Conservation (phyloP, 306 rosid species). For the Begonia loranthoides region DNA sequence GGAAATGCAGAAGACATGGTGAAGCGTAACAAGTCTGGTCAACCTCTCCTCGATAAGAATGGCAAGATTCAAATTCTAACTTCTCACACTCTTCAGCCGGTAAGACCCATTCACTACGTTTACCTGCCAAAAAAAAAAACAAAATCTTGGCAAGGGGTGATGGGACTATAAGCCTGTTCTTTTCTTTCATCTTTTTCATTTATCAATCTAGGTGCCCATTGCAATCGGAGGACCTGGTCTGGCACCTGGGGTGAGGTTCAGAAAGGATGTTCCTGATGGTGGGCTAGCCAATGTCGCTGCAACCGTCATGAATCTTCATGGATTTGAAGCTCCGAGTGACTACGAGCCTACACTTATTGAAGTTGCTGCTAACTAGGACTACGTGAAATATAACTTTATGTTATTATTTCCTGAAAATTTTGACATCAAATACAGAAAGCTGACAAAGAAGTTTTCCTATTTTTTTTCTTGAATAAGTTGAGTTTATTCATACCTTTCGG, state of each 20-base stretch:
- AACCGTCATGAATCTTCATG: slow-evolving; percentile 92
- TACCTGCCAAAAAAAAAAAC: background rate
- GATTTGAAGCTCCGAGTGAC: slow-evolving; percentile 85
- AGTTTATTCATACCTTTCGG: too few species aligned
- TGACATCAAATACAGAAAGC: background rate
- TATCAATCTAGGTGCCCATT: slow-evolving; percentile 52
- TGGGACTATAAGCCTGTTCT: too few species aligned
- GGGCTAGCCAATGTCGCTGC: slow-evolving; percentile 97
- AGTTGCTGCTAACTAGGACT: slow-evolving; percentile 37
- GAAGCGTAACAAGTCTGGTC: slow-evolving; percentile 75
- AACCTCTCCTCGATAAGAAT: slow-evolving; percentile 63
- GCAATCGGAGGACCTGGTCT: slow-evolving; percentile 99
- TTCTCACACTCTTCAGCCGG: slow-evolving; percentile 93
- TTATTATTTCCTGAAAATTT: slow-evolving; percentile 1
- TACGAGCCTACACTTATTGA: slow-evolving; percentile 77
- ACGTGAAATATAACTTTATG: background rate
- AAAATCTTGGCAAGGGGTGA: too few species aligned
- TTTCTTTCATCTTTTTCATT: too few species aligned
- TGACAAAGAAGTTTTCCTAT: too few species aligned
- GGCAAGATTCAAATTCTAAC: slow-evolving; percentile 90
- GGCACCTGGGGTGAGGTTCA: slow-evolving; percentile 51
- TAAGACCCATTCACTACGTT: slow-evolving; percentile 20
- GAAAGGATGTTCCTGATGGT: slow-evolving; percentile 57
- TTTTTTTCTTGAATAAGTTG: too few species aligned
- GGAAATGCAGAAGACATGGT: slow-evolving; percentile 99